phyloP scores from a whole-genome alignment of 345 rosid genomes.

The Melaleuca alternifolia region DNA sequence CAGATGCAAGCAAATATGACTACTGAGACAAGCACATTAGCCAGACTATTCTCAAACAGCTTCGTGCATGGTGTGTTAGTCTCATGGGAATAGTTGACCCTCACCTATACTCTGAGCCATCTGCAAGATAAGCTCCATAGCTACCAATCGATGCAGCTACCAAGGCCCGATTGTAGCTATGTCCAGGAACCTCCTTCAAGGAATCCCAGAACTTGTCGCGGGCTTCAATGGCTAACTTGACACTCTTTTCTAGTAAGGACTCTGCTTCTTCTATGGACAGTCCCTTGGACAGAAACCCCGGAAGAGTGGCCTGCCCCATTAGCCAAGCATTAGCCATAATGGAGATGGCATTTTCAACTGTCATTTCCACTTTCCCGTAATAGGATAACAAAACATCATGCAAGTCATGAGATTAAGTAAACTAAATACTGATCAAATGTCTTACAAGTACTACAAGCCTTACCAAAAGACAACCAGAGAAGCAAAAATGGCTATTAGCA shows the following conservation, averaged over 20 bases:
- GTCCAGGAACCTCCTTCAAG: constrained; percentile 21
- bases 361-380: not conserved
- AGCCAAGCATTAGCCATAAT: not conserved
- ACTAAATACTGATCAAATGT: not conserved
- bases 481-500: not conserved
- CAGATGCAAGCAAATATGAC: not conserved
- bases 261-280: constrained; percentile 64
- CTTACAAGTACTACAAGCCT: not conserved
- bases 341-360: not conserved
- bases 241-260: constrained; percentile 55
- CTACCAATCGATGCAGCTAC: constrained; percentile 95
- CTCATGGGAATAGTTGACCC: not conserved
- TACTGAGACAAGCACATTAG: not conserved
- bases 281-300: constrained; percentile 75
- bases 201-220: constrained; percentile 80
- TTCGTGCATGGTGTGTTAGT: not conserved
- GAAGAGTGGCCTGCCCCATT: constrained; percentile 58
- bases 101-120: constrained; percentile 94
- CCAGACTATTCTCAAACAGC: not conserved
- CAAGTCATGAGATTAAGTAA: not conserved
- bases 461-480: not conserved
- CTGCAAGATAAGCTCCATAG: constrained; percentile 92
- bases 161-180: constrained; percentile 52
- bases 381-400: not conserved
- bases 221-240: constrained; percentile 63